Conservation (phyloP, 345 rosid species). For the Carallia pectinifolia region DNA sequence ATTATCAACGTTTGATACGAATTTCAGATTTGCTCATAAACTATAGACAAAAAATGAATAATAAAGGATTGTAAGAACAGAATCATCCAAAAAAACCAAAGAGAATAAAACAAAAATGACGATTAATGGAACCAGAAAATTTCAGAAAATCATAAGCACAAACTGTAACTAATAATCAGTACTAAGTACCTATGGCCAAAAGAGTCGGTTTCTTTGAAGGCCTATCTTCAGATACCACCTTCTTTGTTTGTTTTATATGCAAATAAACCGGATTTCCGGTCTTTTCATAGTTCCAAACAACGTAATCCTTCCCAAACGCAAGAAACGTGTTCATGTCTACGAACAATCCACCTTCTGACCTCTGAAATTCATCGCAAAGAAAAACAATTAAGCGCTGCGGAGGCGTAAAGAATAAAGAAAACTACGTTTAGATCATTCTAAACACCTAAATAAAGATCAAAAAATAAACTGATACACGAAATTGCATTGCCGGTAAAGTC, state of each 20-base stretch:
- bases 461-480: too few species aligned
- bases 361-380: constrained; percentile 42
- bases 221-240: constrained; percentile 76
- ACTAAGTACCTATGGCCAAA: constrained; percentile 75
- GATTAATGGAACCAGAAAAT: neutral
- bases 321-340: constrained; percentile 86
- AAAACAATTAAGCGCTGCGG: too few species aligned
- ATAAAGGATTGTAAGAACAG: too few species aligned
- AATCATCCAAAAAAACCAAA: too few species aligned
- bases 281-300: constrained; percentile 87
- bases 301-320: constrained; percentile 86
- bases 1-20: too few species aligned
- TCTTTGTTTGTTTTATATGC: constrained; percentile 74
- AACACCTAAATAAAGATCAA: too few species aligned
- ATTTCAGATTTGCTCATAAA: too few species aligned
- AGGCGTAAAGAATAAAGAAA: too few species aligned
- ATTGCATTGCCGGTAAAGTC: too few species aligned
- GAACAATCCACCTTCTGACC: constrained; percentile 87
- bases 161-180: neutral
- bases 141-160: neutral
- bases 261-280: constrained; percentile 86
- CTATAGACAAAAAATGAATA: too few species aligned
- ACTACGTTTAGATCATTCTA: too few species aligned
- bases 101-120: too few species aligned
- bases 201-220: constrained; percentile 87